A percentile compares a stretch with the other conserved stretches of the same genome.
These are phyloP conservation scores for Incumbomyces delicatus DNA, from an alignment of 2,329 filamentous ascomycete genomes.

Conservation along the genomic window DNA sequence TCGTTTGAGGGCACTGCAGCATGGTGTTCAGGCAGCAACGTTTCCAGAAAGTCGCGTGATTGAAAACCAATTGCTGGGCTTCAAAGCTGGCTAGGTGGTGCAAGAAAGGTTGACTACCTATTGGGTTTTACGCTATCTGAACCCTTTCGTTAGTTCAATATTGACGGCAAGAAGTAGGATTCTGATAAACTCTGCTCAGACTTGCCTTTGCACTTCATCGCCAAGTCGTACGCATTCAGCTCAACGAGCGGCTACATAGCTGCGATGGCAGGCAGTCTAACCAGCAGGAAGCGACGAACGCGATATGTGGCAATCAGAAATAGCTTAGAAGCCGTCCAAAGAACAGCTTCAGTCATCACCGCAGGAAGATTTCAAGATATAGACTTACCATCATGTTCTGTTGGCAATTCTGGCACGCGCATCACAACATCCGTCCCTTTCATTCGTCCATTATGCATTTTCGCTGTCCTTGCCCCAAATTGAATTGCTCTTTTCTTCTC, in stretches of 20 bases:
- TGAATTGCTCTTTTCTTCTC: constrained; percentile 93
- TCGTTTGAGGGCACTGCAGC: no score
- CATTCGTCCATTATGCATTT: constrained; percentile 59
- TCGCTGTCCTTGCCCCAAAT: constrained; percentile 72
- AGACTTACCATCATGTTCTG: no score
- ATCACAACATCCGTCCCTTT: constrained; percentile 55
- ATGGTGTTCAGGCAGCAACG: constrained; percentile 1
- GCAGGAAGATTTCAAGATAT: constrained; percentile 4
- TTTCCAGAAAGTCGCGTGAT: neutral
- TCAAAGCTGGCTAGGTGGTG: no score
- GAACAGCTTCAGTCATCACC: constrained; percentile 18
- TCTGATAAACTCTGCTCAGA: constrained; percentile 16
- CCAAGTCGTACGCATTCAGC: constrained; percentile 11
- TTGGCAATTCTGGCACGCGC: no score
- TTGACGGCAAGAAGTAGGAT: neutral
- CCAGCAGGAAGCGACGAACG: constrained; percentile 25
- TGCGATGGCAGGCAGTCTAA: constrained; percentile 9
- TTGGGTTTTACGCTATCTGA: no score
- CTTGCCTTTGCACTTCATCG: constrained; percentile 24
- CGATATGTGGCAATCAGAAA: constrained; percentile 52
- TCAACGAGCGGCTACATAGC: constrained; percentile 1
- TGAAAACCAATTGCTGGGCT: no score
- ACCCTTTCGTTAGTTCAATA: neutral
- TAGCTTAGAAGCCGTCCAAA: constrained; percentile 47
- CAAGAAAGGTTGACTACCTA: no score